Conservation (phyloP, 1,284 basidiomycete genomes). For the Puccinia novopanici region DNA sequence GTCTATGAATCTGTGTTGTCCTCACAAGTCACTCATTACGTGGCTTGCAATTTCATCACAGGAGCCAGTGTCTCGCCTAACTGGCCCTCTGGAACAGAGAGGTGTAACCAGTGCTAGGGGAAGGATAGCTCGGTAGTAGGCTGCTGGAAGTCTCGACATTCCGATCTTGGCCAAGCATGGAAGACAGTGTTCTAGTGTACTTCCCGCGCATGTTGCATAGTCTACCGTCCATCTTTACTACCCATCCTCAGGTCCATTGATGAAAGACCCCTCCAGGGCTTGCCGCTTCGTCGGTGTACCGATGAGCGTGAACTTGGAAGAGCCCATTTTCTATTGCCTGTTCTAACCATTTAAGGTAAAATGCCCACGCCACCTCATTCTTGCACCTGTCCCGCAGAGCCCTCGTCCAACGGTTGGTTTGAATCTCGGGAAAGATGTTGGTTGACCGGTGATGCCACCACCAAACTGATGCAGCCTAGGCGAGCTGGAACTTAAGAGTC, state of each 20-base stretch:
- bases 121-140: not conserved
- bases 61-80: not conserved
- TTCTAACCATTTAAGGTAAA: constrained; percentile 1
- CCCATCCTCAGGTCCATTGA: not conserved
- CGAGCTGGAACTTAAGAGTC: not conserved
- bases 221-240: not conserved
- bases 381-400: not conserved
- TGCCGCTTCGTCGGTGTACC: not conserved
- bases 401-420: not conserved
- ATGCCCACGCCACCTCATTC: not conserved
- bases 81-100: too few relatives aligned
- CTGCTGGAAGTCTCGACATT: not conserved
- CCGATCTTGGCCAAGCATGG: not conserved
- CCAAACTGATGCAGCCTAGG: not conserved
- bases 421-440: not conserved
- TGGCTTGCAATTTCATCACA: not conserved
- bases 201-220: not conserved
- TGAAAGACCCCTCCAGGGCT: not conserved
- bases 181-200: not conserved
- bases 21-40: not conserved
- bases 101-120: not conserved
- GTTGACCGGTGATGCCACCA: not conserved
- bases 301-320: not conserved
- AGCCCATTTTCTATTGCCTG: not conserved
- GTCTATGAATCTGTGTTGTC: not conserved